These are phyloP conservation scores for Galium porrigens DNA, from an alignment of 305 asterid species.

Conservation along the genomic window DNA sequence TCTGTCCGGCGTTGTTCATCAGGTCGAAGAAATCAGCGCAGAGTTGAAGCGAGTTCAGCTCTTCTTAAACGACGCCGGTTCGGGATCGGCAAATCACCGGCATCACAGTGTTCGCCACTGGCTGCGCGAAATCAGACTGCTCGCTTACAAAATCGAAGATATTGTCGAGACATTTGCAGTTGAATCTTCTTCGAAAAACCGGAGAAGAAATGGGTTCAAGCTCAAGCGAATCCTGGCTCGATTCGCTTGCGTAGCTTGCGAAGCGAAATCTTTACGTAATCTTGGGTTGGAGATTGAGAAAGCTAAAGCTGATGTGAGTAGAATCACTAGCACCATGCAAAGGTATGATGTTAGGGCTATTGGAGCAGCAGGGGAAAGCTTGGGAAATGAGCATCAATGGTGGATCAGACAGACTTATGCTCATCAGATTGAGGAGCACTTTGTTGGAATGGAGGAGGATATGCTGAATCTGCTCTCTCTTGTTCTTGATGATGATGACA, in stretches of 20 bases:
- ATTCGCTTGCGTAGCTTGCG: too few species aligned
- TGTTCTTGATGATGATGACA: too few species aligned
- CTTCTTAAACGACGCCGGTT: conserved; percentile 34
- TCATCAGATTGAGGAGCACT: conserved; percentile 14
- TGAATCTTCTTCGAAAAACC: too few species aligned
- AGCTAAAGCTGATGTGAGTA: too few species aligned
- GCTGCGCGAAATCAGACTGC: conserved; percentile 31
- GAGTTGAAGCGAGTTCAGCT: conserved; percentile 27
- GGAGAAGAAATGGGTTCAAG: too few species aligned
- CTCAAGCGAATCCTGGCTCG: too few species aligned
- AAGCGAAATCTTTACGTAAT: too few species aligned
- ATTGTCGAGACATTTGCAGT: too few species aligned
- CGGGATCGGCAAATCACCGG: conserved; percentile 24
- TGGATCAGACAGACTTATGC: conserved; percentile 17
- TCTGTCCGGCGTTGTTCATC: conserved; percentile 19
- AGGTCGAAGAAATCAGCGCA: conserved; percentile 22
- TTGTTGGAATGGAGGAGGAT: conserved; percentile 22
- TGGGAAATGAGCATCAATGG: neutral
- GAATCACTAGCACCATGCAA: too few species aligned
- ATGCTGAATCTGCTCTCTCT: neutral
- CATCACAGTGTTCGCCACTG: conserved; percentile 34
- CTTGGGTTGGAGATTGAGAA: too few species aligned
- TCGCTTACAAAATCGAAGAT: conserved; percentile 27
- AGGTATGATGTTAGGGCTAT: too few species aligned
- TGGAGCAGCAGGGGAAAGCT: too few species aligned